Conservation (phyloP, 2,329 filamentous ascomycete genomes). For the Xylaria sp. region DNA sequence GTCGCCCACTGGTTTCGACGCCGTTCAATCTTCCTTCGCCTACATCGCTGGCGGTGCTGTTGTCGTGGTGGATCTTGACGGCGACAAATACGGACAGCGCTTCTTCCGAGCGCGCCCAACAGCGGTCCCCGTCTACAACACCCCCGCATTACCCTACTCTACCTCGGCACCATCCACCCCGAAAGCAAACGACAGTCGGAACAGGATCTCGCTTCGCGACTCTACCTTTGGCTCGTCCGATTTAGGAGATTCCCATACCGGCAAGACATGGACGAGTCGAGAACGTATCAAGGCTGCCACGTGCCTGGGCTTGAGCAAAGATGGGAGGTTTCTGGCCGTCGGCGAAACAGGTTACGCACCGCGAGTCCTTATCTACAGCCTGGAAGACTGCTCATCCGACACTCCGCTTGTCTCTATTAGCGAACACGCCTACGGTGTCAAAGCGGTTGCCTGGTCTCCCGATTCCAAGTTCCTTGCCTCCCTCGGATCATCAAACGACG, state of each 20-base stretch:
- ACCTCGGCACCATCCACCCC: conserved; percentile 50
- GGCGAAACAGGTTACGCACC: conserved; percentile 95
- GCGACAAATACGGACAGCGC: conserved; percentile 64
- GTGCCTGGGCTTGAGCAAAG: conserved; percentile 79
- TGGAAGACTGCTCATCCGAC: conserved; percentile 74
- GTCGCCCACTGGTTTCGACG: conserved; percentile 81
- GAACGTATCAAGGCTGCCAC: conserved; percentile 94
- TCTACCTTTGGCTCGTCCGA: conserved; percentile 43
- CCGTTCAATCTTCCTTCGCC: conserved; percentile 71
- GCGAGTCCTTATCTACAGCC: conserved; percentile 82
- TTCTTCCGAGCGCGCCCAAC: conserved; percentile 86
- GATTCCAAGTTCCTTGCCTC: conserved; percentile 85
- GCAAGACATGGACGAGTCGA: conserved; percentile 77
- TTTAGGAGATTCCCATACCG: conserved; percentile 57
- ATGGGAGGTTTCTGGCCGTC: conserved; percentile 82
- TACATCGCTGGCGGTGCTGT: conserved; percentile 91
- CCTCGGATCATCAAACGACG: conserved; percentile 83
- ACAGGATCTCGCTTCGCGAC: conserved; percentile 49
- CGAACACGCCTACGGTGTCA: conserved; percentile 87
- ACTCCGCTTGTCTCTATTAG: conserved; percentile 76
- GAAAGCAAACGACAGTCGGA: conserved; percentile 60
- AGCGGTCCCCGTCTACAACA: conserved; percentile 60
- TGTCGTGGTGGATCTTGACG: conserved; percentile 77
- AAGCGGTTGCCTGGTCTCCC: conserved; percentile 80
- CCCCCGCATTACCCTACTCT: conserved; percentile 46